A percentile compares a stretch with the other conserved stretches of the same genome.
These are phyloP conservation scores for Eucalyptus tenuipes DNA, from an alignment of 345 rosid species.

Conservation along the genomic window DNA sequence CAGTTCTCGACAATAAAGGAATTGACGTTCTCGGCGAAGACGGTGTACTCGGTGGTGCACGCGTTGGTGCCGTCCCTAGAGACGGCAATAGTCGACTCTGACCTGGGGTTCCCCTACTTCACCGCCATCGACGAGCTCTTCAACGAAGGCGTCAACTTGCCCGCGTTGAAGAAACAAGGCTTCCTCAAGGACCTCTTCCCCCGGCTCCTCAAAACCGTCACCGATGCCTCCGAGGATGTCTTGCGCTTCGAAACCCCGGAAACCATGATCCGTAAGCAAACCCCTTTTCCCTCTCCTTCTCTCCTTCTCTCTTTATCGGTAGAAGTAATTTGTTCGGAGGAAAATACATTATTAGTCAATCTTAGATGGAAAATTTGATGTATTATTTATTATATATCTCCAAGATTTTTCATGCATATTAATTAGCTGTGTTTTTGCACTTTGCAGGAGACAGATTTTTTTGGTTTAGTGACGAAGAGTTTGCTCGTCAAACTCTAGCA, in stretches of 20 bases:
- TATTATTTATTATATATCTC: not conserved
- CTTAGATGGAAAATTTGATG: too few species aligned
- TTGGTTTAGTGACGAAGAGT: slow-evolving; percentile 73
- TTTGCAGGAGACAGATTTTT: slow-evolving; percentile 51
- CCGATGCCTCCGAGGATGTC: slow-evolving; percentile 16
- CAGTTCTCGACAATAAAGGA: slow-evolving; percentile 4
- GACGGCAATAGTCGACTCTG: slow-evolving; percentile 14
- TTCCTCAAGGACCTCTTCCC: slow-evolving; percentile 26
- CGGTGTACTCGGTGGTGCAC: slow-evolving; percentile 40
- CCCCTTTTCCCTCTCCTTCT: not conserved
- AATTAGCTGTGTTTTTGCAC: not conserved
- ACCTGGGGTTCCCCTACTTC: slow-evolving; percentile 48
- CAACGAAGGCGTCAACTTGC: slow-evolving; percentile 37
- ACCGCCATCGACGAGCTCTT: slow-evolving; percentile 51
- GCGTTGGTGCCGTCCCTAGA: slow-evolving; percentile 45
- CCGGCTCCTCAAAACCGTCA: slow-evolving; percentile 26
- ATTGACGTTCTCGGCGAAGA: slow-evolving; percentile 10
- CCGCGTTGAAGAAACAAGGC: slow-evolving; percentile 10
- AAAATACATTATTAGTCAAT: not conserved
- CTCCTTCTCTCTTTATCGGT: too few species aligned
- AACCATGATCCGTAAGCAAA: slow-evolving; percentile 23
- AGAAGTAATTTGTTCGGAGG: too few species aligned
- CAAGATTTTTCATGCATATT: not conserved
- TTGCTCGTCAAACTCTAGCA: slow-evolving; percentile 60
- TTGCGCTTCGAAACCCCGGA: slow-evolving; percentile 53